These are phyloP conservation scores for Sporisorium iseilematis-ciliati DNA, from an alignment of 1,284 basidiomycete species.

Conservation along the genomic window DNA sequence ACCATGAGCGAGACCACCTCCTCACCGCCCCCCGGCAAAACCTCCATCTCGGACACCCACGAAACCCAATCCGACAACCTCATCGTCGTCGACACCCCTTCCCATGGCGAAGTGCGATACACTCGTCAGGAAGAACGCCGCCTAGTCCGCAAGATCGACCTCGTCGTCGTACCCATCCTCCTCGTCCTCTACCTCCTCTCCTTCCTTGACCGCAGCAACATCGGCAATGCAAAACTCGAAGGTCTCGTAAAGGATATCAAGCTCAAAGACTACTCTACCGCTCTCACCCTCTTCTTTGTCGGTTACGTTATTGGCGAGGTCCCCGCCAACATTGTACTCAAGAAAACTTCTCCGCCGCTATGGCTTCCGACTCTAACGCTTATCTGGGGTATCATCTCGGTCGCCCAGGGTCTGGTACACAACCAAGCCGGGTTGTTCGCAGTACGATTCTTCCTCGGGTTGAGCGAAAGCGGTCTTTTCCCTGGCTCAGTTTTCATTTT, in stretches of 20 bases:
- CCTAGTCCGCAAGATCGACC: conserved; percentile 59
- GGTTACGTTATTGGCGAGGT: conserved; percentile 58
- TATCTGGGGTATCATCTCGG: conserved; percentile 76
- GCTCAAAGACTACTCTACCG: conserved; percentile 50
- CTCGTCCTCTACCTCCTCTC: conserved; percentile 46
- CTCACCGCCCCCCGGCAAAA: conserved; percentile 23
- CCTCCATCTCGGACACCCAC: conserved; percentile 21
- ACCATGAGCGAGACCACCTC: conserved; percentile 29
- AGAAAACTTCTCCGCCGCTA: conserved; percentile 75
- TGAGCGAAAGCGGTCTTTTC: conserved; percentile 70
- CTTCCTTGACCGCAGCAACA: conserved; percentile 58
- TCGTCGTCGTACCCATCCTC: conserved; percentile 55
- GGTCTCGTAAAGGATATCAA: conserved; percentile 52
- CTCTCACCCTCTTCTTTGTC: conserved; percentile 55
- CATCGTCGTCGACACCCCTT: conserved; percentile 18
- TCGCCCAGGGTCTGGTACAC: conserved; percentile 75
- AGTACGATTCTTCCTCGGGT: conserved; percentile 73
- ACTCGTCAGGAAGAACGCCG: conserved; percentile 53
- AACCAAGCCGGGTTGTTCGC: conserved; percentile 75
- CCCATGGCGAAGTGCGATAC: conserved; percentile 34
- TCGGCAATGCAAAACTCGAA: conserved; percentile 57
- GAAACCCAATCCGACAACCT: conserved; percentile 10
- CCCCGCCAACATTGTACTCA: conserved; percentile 70
- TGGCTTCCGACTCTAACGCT: conserved; percentile 77
- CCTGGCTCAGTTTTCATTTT: conserved; percentile 77